These are phyloP conservation scores for Selaginella moellendorffii DNA, from an alignment of 75 land plant genomes.

Conservation along the genomic window DNA sequence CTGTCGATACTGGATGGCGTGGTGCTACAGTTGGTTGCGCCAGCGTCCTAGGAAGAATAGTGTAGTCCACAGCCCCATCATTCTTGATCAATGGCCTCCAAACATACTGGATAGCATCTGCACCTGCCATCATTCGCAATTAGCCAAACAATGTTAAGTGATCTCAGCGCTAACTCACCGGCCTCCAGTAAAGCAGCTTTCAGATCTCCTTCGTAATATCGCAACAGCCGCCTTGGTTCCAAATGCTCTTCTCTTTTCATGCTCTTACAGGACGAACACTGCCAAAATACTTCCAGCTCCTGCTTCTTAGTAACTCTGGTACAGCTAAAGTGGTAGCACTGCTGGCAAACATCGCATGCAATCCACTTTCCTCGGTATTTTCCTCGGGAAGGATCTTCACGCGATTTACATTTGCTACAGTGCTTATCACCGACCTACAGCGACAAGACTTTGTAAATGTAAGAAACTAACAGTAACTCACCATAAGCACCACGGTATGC, in stretches of 20 bases:
- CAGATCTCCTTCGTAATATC: neutral
- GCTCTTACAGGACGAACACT: neutral
- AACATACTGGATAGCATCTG: neutral
- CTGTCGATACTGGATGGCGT: neutral
- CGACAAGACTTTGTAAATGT: neutral
- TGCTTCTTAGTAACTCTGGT: neutral
- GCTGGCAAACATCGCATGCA: neutral
- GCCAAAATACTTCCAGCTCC: neutral
- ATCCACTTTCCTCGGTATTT: neutral
- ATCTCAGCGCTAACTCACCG: neutral
- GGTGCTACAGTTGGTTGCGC: neutral
- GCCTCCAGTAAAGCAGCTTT: neutral
- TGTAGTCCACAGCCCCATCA: neutral
- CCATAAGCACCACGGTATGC: neutral
- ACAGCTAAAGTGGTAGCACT: neutral
- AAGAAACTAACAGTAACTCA: neutral
- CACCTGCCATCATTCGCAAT: neutral
- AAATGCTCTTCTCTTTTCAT: neutral
- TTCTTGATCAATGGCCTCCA: neutral
- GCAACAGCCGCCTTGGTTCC: neutral
- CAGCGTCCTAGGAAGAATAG: neutral
- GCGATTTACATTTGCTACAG: too few relatives aligned
- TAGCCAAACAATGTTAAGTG: neutral
- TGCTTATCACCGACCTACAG: neutral
- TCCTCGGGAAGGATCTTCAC: neutral